Evolutionary conservation across 495 filamentous ascomycete species (phyloP).

Genomic region (Pseudomonodictys pantanalensis): DNA sequence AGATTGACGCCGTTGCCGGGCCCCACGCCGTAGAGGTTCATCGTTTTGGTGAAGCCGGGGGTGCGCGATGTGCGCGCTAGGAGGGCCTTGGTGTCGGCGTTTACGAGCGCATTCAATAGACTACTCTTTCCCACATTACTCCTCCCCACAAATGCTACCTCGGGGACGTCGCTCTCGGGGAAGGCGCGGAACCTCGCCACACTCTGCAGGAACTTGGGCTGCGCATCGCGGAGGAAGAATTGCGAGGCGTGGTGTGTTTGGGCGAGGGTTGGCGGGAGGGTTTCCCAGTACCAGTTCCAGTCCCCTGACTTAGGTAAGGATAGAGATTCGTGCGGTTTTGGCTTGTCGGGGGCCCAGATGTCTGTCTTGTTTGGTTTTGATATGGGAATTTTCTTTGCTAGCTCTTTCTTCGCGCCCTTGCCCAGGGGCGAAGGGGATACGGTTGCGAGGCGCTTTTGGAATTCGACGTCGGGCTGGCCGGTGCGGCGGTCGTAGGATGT

Average conservation of each 20-base stretch:
- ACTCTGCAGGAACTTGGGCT: constrained; percentile 66
- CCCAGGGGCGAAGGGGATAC: no score
- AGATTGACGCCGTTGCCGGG: constrained; percentile 26
- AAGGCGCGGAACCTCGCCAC: constrained; percentile 64
- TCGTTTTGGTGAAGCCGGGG: constrained; percentile 72
- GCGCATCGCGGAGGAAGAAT: constrained; percentile 57
- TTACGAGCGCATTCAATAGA: constrained; percentile 78
- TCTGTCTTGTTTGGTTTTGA: background rate
- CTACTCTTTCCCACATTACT: constrained; percentile 92
- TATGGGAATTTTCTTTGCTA: background rate
- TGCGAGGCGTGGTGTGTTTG: constrained; percentile 57
- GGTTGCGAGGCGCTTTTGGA: no score
- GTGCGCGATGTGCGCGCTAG: constrained; percentile 65
- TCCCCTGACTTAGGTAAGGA: constrained; percentile 1
- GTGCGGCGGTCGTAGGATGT: no score
- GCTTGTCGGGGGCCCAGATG: no score
- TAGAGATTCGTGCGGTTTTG: no score
- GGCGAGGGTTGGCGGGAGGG: constrained; percentile 49
- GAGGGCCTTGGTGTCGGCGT: constrained; percentile 38
- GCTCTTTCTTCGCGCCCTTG: no score
- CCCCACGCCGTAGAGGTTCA: constrained; percentile 84
- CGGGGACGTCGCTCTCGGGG: constrained; percentile 48
- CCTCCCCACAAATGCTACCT: constrained; percentile 76
- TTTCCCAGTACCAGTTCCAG: constrained; percentile 59
- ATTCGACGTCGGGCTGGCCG: no score